Base-by-base conservation (phyloP, 805 yeast genomes). In the Saturnispora galanensis region DNA sequence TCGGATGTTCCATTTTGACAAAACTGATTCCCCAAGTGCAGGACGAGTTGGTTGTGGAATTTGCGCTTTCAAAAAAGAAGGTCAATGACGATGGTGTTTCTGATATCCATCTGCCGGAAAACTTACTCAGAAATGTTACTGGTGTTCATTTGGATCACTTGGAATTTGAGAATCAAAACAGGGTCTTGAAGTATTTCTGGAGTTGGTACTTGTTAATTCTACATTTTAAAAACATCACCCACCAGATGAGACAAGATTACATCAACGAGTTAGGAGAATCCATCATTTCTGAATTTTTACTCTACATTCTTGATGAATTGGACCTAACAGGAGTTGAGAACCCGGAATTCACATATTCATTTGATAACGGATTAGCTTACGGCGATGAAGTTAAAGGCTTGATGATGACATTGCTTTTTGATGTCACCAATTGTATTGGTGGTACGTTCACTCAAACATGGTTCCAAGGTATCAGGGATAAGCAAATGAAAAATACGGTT, bases 391-490 rank as follows among this genome's bases (percentile, higher is more conserved):
- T 63, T 36, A 60, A 63, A 37, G 59, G 69, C 31, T 47, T 77
- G 17, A 52, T 73, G 3, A 56, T 76, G 11, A 76, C 80, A 53
- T 55, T 81, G 38, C 74, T 71, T 50, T 82, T 69, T 55, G 59
- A 67, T 38, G 54, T 73, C 2, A 67, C 79, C 54, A 62, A 65
- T 39, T 65, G 70, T 50, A 64, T 77, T 38, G 84, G 86, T 2
- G 84, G 85, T 1, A 72, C 82, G 3, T 57, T 68, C 13, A 74
- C 73, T 2, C 82, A 79, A 53, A 60, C 62, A 11, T 89, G 95
- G 95, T 88, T 71, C 64, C 67, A 75, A 44, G 76, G 75, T 13
- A 69, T 87, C 31, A 74, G 87, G 51, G 84, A 84, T 56, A 73
- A 79, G 46, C 82, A 81, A 38, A 62, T 76, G 49, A 84, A 81